Conservation (phyloP, 2,329 filamentous ascomycete species). For the Aciculosporium take region DNA sequence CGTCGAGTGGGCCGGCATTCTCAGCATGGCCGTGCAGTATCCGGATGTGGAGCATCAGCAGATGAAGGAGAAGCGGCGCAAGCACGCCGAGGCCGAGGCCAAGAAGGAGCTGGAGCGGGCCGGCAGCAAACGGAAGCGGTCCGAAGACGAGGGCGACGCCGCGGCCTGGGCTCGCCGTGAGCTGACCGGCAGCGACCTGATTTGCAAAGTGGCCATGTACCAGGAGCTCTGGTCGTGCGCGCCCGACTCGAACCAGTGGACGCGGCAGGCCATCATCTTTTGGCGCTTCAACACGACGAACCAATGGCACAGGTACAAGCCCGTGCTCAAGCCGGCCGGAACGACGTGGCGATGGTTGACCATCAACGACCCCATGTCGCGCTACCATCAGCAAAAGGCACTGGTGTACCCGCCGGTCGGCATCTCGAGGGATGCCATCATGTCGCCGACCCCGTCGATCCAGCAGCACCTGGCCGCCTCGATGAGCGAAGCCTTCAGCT, state of each 20-base stretch:
- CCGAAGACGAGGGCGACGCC: conserved; percentile 26
- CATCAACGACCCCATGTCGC: conserved; percentile 44
- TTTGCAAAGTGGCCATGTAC: conserved; percentile 50
- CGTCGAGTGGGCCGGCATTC: conserved; percentile 42
- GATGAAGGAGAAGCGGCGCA: conserved; percentile 23
- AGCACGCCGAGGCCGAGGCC: conserved; percentile 17
- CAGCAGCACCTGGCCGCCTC: conserved; percentile 37
- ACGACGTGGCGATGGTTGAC: conserved; percentile 50
- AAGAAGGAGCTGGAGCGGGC: conserved; percentile 22
- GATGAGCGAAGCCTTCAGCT: conserved; percentile 44
- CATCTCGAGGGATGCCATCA: conserved; percentile 29
- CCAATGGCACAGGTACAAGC: conserved; percentile 35
- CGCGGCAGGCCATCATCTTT: conserved; percentile 43
- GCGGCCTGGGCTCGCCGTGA: conserved; percentile 25
- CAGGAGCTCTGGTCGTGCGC: conserved; percentile 49
- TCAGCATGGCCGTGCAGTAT: conserved; percentile 41
- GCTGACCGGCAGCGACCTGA: conserved; percentile 38
- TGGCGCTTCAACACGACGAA: conserved; percentile 46
- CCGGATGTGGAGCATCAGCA: conserved; percentile 28
- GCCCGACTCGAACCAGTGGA: conserved; percentile 34
- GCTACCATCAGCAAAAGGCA: conserved; percentile 39
- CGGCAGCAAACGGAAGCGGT: conserved; percentile 25
- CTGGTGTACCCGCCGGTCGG: conserved; percentile 22
- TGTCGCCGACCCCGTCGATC: conserved; percentile 37
- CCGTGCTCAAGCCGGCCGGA: conserved; percentile 35